phyloP scores from a whole-genome alignment of 164 flowering plant genomes.

The Saururus chinensis region DNA sequence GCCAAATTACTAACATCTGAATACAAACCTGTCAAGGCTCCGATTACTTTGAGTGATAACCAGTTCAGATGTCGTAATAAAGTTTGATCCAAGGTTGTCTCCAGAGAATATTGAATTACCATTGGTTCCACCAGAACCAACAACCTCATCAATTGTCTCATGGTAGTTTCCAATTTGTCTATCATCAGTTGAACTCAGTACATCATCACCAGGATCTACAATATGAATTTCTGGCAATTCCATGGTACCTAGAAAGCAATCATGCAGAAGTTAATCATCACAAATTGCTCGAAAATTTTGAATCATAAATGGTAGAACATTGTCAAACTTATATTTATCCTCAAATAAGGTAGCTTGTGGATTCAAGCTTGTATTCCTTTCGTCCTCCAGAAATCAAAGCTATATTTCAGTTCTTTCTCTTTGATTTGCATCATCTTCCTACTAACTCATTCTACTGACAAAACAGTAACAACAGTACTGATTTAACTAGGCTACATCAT shows the following conservation, averaged over 20 bases:
- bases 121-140: background rate
- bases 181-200: background rate
- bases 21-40: too few species aligned
- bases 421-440: too few species aligned
- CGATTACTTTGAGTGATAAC: too few species aligned
- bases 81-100: background rate
- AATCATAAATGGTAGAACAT: background rate
- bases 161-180: background rate
- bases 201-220: background rate
- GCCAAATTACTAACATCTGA: too few species aligned
- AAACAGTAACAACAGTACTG: too few species aligned
- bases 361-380: too few species aligned
- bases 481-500: too few species aligned
- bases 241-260: background rate
- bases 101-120: background rate
- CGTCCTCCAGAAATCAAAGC: too few species aligned
- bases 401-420: too few species aligned
- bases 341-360: too few species aligned
- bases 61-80: background rate
- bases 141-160: background rate
- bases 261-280: background rate
- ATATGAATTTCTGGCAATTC: background rate
- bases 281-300: background rate
- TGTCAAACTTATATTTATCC: background rate
- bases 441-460: too few species aligned